Conservation (phyloP, 345 rosid genomes). For the Eutrema yunnanense region DNA sequence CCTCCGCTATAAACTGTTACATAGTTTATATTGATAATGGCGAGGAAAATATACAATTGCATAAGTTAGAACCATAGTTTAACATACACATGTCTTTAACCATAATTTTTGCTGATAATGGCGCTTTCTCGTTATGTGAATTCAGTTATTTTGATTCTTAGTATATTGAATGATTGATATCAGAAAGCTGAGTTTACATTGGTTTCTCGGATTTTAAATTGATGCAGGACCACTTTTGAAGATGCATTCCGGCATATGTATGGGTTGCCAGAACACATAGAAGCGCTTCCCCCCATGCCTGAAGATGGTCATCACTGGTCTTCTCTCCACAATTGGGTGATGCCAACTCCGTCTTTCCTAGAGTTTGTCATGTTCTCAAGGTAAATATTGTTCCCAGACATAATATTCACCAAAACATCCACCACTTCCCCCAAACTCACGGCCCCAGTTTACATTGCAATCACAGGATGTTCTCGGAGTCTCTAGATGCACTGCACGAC, state of each 20-base stretch:
- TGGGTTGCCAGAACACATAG: slow-evolving; percentile 53
- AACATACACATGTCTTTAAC: neutral
- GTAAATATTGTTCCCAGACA: slow-evolving; percentile 28
- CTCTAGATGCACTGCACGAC: slow-evolving; percentile 67
- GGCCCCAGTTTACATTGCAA: neutral
- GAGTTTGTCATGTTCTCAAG: slow-evolving; percentile 90
- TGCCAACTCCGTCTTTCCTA: slow-evolving; percentile 94
- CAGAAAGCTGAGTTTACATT: neutral
- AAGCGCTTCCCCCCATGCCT: slow-evolving; percentile 96
- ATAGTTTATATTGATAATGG: slow-evolving; percentile 1
- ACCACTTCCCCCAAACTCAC: slow-evolving; percentile 9
- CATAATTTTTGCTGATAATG: neutral
- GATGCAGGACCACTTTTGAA: slow-evolving; percentile 64
- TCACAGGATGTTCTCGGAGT: slow-evolving; percentile 88
- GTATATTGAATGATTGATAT: neutral
- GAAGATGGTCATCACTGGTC: slow-evolving; percentile 92
- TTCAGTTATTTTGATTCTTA: neutral
- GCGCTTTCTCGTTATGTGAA: neutral
- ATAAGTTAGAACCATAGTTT: neutral
- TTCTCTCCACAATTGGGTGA: slow-evolving; percentile 89
- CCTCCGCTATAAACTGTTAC: neutral
- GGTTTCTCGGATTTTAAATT: neutral
- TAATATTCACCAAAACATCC: neutral
- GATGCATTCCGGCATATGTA: slow-evolving; percentile 81
- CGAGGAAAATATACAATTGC: neutral